Evolutionary conservation across 805 yeast species (phyloP).

Genomic region (Candida verbasci): DNA sequence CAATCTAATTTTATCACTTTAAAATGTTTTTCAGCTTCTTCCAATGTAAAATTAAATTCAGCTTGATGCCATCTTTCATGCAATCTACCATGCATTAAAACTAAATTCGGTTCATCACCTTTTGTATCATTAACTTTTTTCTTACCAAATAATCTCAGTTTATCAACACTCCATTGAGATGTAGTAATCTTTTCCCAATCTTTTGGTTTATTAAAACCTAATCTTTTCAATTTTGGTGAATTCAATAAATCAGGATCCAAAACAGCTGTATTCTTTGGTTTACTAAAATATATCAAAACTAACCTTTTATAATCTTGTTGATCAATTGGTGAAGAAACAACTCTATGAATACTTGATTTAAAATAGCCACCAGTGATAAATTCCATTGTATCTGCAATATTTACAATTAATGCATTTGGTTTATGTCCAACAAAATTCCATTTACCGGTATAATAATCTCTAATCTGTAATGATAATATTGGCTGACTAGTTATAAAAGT

Average conservation of each 20-base stretch:
- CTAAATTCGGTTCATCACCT: slow-evolving; percentile 35
- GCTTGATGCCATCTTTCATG: slow-evolving; percentile 43
- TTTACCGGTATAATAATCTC: slow-evolving; percentile 24
- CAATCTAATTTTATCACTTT: slow-evolving; percentile 16
- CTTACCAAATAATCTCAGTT: slow-evolving; percentile 43
- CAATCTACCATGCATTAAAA: slow-evolving; percentile 33
- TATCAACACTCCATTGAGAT: slow-evolving; percentile 34
- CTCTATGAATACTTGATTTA: slow-evolving; percentile 23
- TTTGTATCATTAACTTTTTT: slow-evolving; percentile 27
- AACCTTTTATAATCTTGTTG: slow-evolving; percentile 19
- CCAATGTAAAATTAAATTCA: slow-evolving; percentile 19
- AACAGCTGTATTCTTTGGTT: slow-evolving; percentile 15
- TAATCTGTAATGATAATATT: slow-evolving; percentile 23
- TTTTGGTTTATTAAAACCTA: slow-evolving; percentile 18
- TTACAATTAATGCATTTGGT: slow-evolving; percentile 25
- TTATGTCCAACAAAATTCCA: slow-evolving; percentile 28
- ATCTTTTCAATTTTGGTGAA: slow-evolving; percentile 18
- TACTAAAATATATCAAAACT: slow-evolving; percentile 23
- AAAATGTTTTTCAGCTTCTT: slow-evolving; percentile 22
- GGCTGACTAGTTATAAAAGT: slow-evolving; percentile 30
- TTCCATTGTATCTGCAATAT: slow-evolving; percentile 27
- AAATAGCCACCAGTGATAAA: slow-evolving; percentile 28
- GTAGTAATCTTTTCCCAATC: slow-evolving; percentile 26
- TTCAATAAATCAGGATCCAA: slow-evolving; percentile 23
- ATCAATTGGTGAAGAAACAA: slow-evolving; percentile 23